phyloP scores from a whole-genome alignment of 179 eudicot genomes.

The Vitellaria paradoxa region DNA sequence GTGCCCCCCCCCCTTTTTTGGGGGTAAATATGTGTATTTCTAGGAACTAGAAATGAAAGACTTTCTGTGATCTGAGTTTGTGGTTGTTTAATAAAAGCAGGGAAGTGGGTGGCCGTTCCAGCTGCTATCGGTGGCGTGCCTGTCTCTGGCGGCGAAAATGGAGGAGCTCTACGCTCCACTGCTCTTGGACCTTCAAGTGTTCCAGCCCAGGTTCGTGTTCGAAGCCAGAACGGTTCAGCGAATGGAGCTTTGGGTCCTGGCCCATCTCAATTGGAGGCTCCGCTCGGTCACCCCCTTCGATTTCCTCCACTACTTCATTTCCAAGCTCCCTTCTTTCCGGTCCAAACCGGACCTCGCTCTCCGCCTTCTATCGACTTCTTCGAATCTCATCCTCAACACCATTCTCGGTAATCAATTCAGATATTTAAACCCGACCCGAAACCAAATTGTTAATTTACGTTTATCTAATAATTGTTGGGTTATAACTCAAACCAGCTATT shows the following conservation, averaged over 20 bases:
- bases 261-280: slow-evolving; percentile 28
- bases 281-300: slow-evolving; percentile 37
- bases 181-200: slow-evolving; percentile 31
- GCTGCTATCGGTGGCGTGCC: slow-evolving; percentile 33
- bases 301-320: slow-evolving; percentile 28
- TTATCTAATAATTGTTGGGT: neutral
- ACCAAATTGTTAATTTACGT: neutral
- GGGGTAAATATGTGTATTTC: no score
- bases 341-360: neutral
- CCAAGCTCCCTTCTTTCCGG: slow-evolving; percentile 14
- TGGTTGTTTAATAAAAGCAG: slow-evolving; percentile 8
- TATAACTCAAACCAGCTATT: neutral
- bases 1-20: no score
- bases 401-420: slow-evolving; percentile 20
- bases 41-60: no score
- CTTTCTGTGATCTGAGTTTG: neutral
- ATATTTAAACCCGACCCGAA: neutral
- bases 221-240: slow-evolving; percentile 30
- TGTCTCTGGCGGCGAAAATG: slow-evolving; percentile 40
- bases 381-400: slow-evolving; percentile 31
- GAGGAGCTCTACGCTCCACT: slow-evolving; percentile 30
- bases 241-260: slow-evolving; percentile 40
- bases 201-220: slow-evolving; percentile 22
- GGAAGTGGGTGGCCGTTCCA: slow-evolving; percentile 35
- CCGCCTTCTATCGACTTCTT: slow-evolving; percentile 1